These are phyloP conservation scores for Zygosaccharomyces bailii DNA, from an alignment of 805 yeast species.

Conservation along the genomic window DNA sequence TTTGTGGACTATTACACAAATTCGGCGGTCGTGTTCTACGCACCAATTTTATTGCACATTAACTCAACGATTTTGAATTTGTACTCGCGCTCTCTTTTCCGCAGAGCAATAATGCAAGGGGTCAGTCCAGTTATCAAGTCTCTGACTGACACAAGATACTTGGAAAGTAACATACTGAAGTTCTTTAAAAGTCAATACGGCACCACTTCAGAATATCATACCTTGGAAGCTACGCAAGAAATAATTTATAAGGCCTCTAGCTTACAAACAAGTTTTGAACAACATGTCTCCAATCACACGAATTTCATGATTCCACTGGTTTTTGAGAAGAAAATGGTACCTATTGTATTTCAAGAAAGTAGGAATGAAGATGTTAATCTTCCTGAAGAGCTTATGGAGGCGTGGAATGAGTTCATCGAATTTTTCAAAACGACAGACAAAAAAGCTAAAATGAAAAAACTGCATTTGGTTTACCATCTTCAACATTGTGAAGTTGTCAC, in stretches of 20 bases:
- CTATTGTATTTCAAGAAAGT: slow-evolving; percentile 16
- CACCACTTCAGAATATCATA: slow-evolving; percentile 10
- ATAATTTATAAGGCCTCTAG: slow-evolving; percentile 8
- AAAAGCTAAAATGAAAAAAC: slow-evolving; percentile 16
- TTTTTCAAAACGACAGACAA: slow-evolving; percentile 12
- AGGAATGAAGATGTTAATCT: slow-evolving; percentile 11
- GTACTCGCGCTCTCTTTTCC: slow-evolving; percentile 17
- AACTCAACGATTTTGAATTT: slow-evolving; percentile 11
- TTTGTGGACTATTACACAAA: neutral
- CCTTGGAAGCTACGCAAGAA: slow-evolving; percentile 7
- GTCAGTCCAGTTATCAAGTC: slow-evolving; percentile 6
- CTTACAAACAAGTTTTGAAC: slow-evolving; percentile 6
- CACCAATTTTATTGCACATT: slow-evolving; percentile 9
- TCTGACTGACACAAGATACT: slow-evolving; percentile 2
- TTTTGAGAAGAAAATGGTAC: slow-evolving; percentile 25
- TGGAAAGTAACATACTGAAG: slow-evolving; percentile 9
- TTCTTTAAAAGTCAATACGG: slow-evolving; percentile 8
- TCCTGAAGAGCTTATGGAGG: slow-evolving; percentile 19
- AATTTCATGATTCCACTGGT: slow-evolving; percentile 17
- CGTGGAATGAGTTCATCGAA: slow-evolving; percentile 19
- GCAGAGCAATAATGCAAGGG: slow-evolving; percentile 18
- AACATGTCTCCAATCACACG: neutral
- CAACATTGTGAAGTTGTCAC: slow-evolving; percentile 33
- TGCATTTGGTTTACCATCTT: slow-evolving; percentile 24
- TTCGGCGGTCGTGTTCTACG: slow-evolving; percentile 3